Percentiles rank a stretch among this genome's conserved stretches.
phyloP scores from a whole-genome alignment of 2,329 filamentous ascomycete genomes.

The Trichoderma arundinaceum region DNA sequence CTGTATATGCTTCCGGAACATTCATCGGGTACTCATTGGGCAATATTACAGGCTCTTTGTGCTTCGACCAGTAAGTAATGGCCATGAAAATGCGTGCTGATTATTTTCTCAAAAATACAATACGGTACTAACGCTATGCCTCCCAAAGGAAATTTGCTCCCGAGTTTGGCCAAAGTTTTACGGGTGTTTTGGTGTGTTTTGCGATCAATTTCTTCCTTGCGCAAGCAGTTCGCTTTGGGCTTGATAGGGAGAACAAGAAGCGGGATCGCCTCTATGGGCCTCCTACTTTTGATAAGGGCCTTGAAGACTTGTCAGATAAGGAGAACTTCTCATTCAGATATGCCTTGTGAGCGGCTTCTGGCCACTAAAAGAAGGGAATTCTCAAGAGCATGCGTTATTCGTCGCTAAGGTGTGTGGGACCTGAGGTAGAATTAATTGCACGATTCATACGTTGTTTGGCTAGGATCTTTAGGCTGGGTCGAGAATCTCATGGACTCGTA shows the following conservation, averaged over 20 bases:
- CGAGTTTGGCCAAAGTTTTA: not conserved
- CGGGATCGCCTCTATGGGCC: not conserved
- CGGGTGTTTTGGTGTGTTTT: not conserved
- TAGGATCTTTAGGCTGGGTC: not conserved
- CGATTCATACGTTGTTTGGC: not conserved
- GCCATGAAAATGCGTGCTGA: not conserved
- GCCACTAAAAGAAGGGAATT: not conserved
- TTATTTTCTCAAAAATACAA: not conserved
- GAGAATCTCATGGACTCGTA: slow-evolving; percentile 4
- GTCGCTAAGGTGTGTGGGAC: not conserved
- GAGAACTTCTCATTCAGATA: slow-evolving; percentile 10
- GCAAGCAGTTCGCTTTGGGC: not conserved
- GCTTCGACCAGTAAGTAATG: slow-evolving; percentile 11
- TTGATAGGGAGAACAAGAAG: slow-evolving; percentile 1
- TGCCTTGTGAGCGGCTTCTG: not conserved
- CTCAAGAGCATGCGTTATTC: not conserved
- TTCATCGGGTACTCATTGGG: not conserved
- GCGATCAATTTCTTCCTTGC: slow-evolving; percentile 13
- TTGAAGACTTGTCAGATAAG: slow-evolving; percentile 3
- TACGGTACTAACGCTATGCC: not conserved
- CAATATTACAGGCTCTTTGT: slow-evolving; percentile 3
- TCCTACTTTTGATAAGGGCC: slow-evolving; percentile 9
- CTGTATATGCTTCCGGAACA: not conserved
- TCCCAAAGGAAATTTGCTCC: not conserved
- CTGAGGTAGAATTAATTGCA: not conserved